A percentile compares a stretch with the other conserved stretches of the same genome.
Evolutionary conservation across 305 asterid species (phyloP).

Genomic region (Coffea humblotiana): DNA sequence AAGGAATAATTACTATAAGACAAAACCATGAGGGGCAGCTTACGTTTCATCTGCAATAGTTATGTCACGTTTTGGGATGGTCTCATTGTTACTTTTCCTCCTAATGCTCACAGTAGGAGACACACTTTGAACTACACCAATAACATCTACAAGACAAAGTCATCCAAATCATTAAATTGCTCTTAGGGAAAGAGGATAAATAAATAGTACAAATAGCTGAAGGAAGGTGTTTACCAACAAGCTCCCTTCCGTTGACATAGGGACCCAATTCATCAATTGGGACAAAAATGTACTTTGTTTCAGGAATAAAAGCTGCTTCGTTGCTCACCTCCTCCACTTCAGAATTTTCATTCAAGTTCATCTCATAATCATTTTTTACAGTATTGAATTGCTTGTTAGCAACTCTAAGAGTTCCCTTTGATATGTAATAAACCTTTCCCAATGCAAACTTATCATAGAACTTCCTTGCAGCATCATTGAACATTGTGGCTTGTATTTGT

Average conservation of each 20-base stretch:
- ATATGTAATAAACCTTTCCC: conserved; percentile 91
- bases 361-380: conserved; percentile 83
- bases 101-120: conserved; percentile 76
- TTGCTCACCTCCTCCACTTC: conserved; percentile 68
- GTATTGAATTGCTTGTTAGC: conserved; percentile 91
- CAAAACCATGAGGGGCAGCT: conserved; percentile 10
- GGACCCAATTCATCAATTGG: conserved; percentile 91
- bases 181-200: not conserved
- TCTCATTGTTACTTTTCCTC: conserved; percentile 76
- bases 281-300: conserved; percentile 63
- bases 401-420: conserved; percentile 71
- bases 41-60: conserved; percentile 94
- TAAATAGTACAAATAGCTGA: not conserved
- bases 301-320: conserved; percentile 74
- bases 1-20: conserved; percentile 4
- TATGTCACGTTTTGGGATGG: conserved; percentile 81
- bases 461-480: conserved; percentile 84
- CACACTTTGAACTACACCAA: conserved; percentile 24
- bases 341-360: conserved; percentile 85
- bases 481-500: conserved; percentile 97
- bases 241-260: conserved; percentile 76
- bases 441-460: conserved; percentile 77
- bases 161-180: not conserved
- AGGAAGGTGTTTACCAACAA: conserved; percentile 56
- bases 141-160: conserved; percentile 23